Percentiles rank a stretch among this genome's conserved stretches.
Conservation (phyloP, 176 grass and related monocot genomes). For the Zoysia pacifica region DNA sequence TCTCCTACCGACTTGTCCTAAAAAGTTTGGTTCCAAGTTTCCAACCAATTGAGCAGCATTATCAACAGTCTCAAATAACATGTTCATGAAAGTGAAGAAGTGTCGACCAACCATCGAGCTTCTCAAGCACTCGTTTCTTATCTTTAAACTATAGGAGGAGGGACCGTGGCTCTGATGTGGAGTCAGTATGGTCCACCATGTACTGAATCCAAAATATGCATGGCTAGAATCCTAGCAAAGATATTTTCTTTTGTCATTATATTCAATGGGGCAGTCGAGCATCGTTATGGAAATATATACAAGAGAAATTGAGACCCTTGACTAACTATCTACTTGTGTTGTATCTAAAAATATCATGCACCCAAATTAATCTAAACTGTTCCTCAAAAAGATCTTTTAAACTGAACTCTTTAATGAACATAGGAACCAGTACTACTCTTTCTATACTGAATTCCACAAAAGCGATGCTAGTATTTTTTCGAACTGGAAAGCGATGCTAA, state of each 20-base stretch:
- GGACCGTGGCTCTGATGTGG: constrained; percentile 9
- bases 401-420: background rate
- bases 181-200: constrained; percentile 27
- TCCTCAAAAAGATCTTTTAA: background rate
- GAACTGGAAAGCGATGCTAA: background rate
- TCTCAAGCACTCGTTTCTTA: constrained; percentile 23
- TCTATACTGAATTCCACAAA: background rate
- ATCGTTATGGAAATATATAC: background rate
- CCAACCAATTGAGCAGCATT: background rate
- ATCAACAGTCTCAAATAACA: background rate
- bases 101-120: constrained; percentile 16
- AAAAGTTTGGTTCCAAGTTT: background rate
- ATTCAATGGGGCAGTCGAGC: background rate
- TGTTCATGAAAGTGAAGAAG: background rate
- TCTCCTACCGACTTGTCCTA: background rate
- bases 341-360: background rate
- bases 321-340: background rate
- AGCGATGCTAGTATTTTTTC: background rate
- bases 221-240: constrained; percentile 10
- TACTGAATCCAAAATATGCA: constrained; percentile 38
- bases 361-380: background rate
- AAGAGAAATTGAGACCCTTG: background rate
- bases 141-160: constrained; percentile 17
- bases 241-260: background rate
- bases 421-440: background rate